Percentiles rank a stretch among this genome's conserved stretches.
phyloP scores from a whole-genome alignment of 768 basidiomycete genomes.

The Phaffia australis region DNA sequence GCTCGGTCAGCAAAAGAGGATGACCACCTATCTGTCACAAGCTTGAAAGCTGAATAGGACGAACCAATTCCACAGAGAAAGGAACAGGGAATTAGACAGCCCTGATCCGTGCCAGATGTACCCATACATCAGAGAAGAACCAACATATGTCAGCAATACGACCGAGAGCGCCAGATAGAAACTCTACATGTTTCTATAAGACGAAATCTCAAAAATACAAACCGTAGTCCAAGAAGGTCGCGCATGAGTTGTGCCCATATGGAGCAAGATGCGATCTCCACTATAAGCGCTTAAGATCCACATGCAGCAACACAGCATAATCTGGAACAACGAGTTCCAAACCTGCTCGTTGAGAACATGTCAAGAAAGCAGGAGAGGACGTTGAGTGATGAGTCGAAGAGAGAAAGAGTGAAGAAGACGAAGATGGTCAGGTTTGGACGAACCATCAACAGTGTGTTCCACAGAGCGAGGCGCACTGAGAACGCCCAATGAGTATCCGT shows the following conservation, averaged over 20 bases:
- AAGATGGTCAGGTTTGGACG: too few relatives aligned
- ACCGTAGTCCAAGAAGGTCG: conserved; percentile 42
- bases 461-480: conserved; percentile 19
- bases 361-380: too few relatives aligned
- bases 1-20: too few relatives aligned
- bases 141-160: background rate
- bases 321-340: conserved; percentile 71
- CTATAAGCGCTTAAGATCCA: conserved; percentile 50
- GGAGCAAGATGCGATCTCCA: conserved; percentile 2
- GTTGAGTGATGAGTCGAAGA: too few relatives aligned
- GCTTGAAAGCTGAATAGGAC: background rate
- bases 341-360: conserved; percentile 35
- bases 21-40: too few relatives aligned
- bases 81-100: conserved; percentile 56
- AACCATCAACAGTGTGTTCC: conserved; percentile 23
- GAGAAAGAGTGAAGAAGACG: too few relatives aligned
- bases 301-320: conserved; percentile 63
- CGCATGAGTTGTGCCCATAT: conserved; percentile 29
- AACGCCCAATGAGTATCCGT: conserved; percentile 21
- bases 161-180: background rate
- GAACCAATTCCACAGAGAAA: conserved; percentile 63
- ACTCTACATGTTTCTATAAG: background rate
- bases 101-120: background rate
- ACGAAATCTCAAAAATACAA: background rate
- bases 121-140: background rate